These are phyloP conservation scores for Primulina tabacum DNA, from an alignment of 257 asterid genomes.

Conservation along the genomic window DNA sequence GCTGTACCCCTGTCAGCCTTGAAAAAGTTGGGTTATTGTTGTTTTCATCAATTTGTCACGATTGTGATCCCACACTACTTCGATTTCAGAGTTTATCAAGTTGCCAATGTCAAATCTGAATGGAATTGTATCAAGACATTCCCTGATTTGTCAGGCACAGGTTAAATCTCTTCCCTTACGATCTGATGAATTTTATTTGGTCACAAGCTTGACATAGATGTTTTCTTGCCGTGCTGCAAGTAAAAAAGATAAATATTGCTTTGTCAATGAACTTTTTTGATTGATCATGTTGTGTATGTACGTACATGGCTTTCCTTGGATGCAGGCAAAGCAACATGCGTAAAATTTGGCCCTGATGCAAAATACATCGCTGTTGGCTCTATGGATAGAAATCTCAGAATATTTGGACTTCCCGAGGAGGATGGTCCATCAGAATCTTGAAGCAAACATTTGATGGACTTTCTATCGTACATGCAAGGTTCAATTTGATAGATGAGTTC, in stretches of 20 bases:
- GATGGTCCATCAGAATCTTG: constrained; percentile 52
- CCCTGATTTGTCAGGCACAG: constrained; percentile 98
- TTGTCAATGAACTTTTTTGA: neutral
- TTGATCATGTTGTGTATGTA: neutral
- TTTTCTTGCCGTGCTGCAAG: neutral
- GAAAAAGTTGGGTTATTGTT: constrained; percentile 5
- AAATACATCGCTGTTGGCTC: constrained; percentile 90
- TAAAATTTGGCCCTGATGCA: constrained; percentile 89
- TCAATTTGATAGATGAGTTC: constrained; percentile 1
- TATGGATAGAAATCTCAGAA: constrained; percentile 88
- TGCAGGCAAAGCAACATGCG: constrained; percentile 73
- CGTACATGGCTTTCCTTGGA: constrained; percentile 10
- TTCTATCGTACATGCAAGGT: neutral
- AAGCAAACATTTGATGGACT: constrained; percentile 16
- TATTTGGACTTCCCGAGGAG: constrained; percentile 77
- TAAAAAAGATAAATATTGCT: neutral
- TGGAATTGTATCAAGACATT: constrained; percentile 88
- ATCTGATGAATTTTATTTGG: constrained; percentile 2
- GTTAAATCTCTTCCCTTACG: constrained; percentile 33
- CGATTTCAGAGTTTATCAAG: constrained; percentile 72
- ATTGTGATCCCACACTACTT: constrained; percentile 10
- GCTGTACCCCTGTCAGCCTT: neutral
- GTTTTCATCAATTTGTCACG: neutral
- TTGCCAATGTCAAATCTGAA: constrained; percentile 80
- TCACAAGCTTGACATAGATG: neutral